Evolutionary conservation across 2,329 filamentous ascomycete genomes (phyloP).

Genomic region (Monascus ruber): DNA sequence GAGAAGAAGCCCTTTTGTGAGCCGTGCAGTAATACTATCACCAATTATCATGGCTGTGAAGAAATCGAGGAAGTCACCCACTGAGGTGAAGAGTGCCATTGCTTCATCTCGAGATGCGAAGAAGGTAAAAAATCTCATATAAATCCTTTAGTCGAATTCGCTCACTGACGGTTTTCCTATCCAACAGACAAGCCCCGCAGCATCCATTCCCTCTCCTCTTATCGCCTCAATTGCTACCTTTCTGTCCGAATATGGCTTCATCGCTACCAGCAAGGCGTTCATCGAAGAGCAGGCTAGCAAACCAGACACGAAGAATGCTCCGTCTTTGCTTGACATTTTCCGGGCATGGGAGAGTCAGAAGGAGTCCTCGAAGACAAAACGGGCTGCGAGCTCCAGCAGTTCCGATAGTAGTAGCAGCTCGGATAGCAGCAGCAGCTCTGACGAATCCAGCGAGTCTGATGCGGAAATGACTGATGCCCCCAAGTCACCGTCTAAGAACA

Average conservation of each 20-base stretch:
- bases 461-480: constrained; percentile 33
- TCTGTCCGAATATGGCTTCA: constrained; percentile 54
- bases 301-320: constrained; percentile 17
- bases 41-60: constrained; percentile 16
- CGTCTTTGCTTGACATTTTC: constrained; percentile 32
- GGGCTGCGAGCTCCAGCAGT: constrained; percentile 9
- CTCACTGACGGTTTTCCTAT: constrained; percentile 1
- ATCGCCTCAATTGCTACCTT: constrained; percentile 57
- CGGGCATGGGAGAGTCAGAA: constrained; percentile 15
- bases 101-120: no score
- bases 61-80: constrained; percentile 12
- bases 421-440: constrained; percentile 16
- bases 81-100: not conserved
- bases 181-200: constrained; percentile 2
- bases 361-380: constrained; percentile 7
- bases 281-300: constrained; percentile 44
- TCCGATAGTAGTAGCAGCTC: constrained; percentile 10
- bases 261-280: constrained; percentile 50
- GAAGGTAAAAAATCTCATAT: constrained; percentile 5
- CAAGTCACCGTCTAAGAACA: constrained; percentile 18
- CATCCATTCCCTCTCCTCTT: constrained; percentile 47
- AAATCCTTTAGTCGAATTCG: not conserved
- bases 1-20: no score
- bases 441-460: constrained; percentile 29
- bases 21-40: not conserved